phyloP scores from a whole-genome alignment of 225 moss, liverwort and hornwort genomes.

The Asterella californica region DNA sequence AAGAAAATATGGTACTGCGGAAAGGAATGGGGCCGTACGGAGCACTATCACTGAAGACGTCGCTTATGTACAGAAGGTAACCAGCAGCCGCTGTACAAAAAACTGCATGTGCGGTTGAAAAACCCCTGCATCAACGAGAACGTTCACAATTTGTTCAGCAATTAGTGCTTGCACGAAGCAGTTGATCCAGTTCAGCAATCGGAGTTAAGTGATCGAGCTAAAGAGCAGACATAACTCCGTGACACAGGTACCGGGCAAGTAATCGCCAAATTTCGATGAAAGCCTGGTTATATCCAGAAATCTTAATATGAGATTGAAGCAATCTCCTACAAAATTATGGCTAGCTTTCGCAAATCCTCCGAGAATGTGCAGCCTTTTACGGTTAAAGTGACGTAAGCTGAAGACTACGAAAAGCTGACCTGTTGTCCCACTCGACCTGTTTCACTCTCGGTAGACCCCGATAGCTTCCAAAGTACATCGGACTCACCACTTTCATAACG shows the following conservation, averaged over 20 bases:
- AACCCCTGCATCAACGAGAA: slow-evolving; percentile 48
- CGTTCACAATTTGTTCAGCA: not conserved
- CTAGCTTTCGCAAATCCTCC: not conserved
- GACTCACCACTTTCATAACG: slow-evolving; percentile 48
- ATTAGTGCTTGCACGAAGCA: not conserved
- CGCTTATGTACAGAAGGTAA: slow-evolving; percentile 75
- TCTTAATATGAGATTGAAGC: not conserved
- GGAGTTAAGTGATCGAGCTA: not conserved
- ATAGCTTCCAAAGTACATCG: slow-evolving; percentile 49
- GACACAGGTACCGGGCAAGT: not conserved
- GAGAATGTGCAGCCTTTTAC: not conserved
- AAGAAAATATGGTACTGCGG: slow-evolving; percentile 83
- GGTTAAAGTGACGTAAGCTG: not conserved
- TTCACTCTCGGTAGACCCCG: slow-evolving; percentile 47
- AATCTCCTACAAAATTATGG: not conserved
- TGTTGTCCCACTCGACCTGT: slow-evolving; percentile 90
- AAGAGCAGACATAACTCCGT: not conserved
- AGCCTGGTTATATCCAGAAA: not conserved
- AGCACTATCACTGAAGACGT: slow-evolving; percentile 55
- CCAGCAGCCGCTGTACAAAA: slow-evolving; percentile 54
- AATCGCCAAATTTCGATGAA: not conserved
- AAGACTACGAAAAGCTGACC: slow-evolving; percentile 40
- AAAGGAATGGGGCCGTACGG: slow-evolving; percentile 76
- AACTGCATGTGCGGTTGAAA: slow-evolving; percentile 84
- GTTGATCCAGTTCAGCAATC: not conserved